These are phyloP conservation scores for Zea mays DNA, from an alignment of 176 grass and related monocot species.

Conservation along the genomic window Zm-B73-REFERENCE-NAM-5.0 NC_050096.1:199507001-199507500, in stretches of 20 bases:
- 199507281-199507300: not conserved
- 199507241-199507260: conserved; percentile 8
- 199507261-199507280: not conserved
- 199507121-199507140: too few species aligned
- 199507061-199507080: too few species aligned
- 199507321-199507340: not conserved
- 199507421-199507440: not conserved
- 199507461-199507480: not conserved
- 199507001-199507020: too few species aligned
- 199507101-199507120: not conserved
- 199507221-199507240: not conserved
- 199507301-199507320: not conserved
- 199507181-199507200: conserved; percentile 27
- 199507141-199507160: conserved; percentile 26
- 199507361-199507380: not conserved
- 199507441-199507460: not conserved
- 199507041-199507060: too few species aligned
- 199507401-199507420: not conserved
- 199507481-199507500: too few species aligned
- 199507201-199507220: not conserved
- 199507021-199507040: too few species aligned
- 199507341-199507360: conserved; percentile 6
- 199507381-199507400: not conserved
- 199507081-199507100: not conserved
- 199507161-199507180: conserved; percentile 24